These are phyloP conservation scores for Boletus pseudopeckii DNA, from an alignment of 768 basidiomycete species.

Conservation along the genomic window DNA sequence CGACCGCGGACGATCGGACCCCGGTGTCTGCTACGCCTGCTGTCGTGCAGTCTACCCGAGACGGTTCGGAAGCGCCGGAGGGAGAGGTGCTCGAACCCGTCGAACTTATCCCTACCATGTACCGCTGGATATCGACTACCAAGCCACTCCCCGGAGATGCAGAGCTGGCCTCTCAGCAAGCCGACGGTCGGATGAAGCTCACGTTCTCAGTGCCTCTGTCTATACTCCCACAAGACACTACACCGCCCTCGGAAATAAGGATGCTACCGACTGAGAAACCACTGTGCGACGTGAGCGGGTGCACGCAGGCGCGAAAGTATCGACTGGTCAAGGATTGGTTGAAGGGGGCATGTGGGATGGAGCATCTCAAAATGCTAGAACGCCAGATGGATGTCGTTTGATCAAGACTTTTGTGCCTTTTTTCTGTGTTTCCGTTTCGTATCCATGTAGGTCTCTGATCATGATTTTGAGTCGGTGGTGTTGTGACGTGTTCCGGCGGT, in stretches of 20 bases:
- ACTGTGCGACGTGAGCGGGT: constrained; percentile 58
- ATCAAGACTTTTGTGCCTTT: neutral
- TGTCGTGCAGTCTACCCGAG: constrained; percentile 23
- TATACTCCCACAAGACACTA: constrained; percentile 16
- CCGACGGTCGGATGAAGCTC: constrained; percentile 36
- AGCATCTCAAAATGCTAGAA: constrained; percentile 59
- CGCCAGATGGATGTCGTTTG: constrained; percentile 9
- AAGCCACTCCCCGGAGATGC: constrained; percentile 21
- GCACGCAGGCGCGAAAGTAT: constrained; percentile 55
- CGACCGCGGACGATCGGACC: constrained; percentile 46
- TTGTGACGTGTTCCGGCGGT: neutral
- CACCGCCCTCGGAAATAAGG: constrained; percentile 7
- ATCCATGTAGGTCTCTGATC: neutral
- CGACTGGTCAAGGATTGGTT: constrained; percentile 61
- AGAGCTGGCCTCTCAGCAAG: constrained; percentile 1
- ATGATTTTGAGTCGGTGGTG: too few species aligned
- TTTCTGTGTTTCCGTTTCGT: neutral
- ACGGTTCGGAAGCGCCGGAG: constrained; percentile 33
- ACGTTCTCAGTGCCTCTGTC: constrained; percentile 53
- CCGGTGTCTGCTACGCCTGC: constrained; percentile 31
- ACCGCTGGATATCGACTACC: constrained; percentile 68
- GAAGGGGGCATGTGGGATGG: constrained; percentile 60
- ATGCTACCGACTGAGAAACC: constrained; percentile 11
- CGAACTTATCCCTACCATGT: constrained; percentile 51
- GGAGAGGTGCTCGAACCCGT: constrained; percentile 42